Percentiles rank a stretch among this genome's conserved stretches.
Evolutionary conservation across 805 yeast species (phyloP).

Genomic region (Lipomyces mesembrius): DNA sequence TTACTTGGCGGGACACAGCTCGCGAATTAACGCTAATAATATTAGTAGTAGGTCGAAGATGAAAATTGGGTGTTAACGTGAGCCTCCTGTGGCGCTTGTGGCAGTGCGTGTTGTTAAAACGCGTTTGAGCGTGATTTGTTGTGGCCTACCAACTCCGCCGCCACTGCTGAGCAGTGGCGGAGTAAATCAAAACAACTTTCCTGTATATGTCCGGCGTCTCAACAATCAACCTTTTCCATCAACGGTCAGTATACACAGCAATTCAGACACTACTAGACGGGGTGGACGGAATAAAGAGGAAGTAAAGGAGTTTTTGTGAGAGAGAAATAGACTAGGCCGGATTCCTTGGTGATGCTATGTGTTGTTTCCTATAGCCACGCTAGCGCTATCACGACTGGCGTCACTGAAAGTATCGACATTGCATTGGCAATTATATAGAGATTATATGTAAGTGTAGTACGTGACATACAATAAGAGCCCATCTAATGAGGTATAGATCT

Average conservation of each 20-base stretch:
- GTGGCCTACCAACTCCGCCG: too few relatives aligned
- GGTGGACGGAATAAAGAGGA: not conserved
- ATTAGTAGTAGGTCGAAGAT: too few relatives aligned
- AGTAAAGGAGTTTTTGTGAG: not conserved
- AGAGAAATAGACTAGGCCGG: not conserved
- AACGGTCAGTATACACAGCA: not conserved
- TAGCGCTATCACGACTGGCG: not conserved
- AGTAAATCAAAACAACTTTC: not conserved
- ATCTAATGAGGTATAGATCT: not conserved
- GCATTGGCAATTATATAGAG: not conserved
- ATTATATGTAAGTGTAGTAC: not conserved
- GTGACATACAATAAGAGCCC: not conserved
- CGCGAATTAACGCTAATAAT: too few relatives aligned
- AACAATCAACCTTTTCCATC: not conserved
- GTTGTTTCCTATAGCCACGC: not conserved
- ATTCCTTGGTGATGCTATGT: not conserved
- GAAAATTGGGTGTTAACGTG: too few relatives aligned
- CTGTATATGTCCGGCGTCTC: not conserved
- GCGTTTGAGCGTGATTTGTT: not conserved
- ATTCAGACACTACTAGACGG: not conserved
- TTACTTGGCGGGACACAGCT: not conserved
- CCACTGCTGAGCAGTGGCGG: too few relatives aligned
- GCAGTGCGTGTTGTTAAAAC: not conserved
- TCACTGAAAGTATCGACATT: not conserved
- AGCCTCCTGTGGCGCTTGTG: too few relatives aligned